Conservation (phyloP, 2,329 filamentous ascomycete genomes). For the Podosphaera xanthii region DNA sequence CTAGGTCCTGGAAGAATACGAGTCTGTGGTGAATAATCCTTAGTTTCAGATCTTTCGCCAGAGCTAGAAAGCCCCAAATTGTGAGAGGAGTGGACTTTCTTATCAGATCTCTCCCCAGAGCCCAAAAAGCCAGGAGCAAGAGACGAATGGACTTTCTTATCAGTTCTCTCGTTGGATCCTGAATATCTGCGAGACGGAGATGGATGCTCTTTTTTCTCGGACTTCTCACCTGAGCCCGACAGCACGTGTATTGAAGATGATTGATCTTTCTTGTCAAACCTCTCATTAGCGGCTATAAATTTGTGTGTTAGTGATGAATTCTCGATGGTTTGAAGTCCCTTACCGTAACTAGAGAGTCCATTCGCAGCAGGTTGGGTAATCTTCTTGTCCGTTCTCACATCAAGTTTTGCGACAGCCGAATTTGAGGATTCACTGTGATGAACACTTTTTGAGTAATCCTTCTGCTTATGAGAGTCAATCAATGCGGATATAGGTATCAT, state of each 20-base stretch:
- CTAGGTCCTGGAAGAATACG: conserved; percentile 2
- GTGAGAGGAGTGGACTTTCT: too few species aligned
- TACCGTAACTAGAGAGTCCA: conserved; percentile 4
- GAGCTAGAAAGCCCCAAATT: too few species aligned
- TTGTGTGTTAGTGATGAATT: conserved; percentile 6
- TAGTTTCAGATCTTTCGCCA: too few species aligned
- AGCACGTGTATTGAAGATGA: not conserved
- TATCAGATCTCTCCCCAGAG: too few species aligned
- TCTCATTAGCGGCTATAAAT: conserved; percentile 8
- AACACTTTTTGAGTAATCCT: conserved; percentile 7
- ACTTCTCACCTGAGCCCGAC: not conserved
- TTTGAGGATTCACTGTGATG: too few species aligned
- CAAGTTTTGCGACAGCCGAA: conserved; percentile 7
- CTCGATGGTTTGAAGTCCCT: conserved; percentile 5
- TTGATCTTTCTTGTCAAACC: not conserved
- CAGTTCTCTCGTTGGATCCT: not conserved
- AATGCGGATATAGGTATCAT: conserved; percentile 10
- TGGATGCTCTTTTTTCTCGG: not conserved
- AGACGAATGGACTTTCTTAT: too few species aligned
- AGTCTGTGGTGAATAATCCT: too few species aligned
- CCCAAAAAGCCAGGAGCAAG: too few species aligned
- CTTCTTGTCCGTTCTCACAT: conserved; percentile 8
- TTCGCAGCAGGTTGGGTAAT: not conserved
- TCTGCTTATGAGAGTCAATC: too few species aligned
- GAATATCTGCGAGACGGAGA: not conserved